A percentile compares a stretch with the other conserved stretches of the same genome.
Evolutionary conservation across 768 basidiomycete species (phyloP).

Genomic region (Amanita thiersii): DNA sequence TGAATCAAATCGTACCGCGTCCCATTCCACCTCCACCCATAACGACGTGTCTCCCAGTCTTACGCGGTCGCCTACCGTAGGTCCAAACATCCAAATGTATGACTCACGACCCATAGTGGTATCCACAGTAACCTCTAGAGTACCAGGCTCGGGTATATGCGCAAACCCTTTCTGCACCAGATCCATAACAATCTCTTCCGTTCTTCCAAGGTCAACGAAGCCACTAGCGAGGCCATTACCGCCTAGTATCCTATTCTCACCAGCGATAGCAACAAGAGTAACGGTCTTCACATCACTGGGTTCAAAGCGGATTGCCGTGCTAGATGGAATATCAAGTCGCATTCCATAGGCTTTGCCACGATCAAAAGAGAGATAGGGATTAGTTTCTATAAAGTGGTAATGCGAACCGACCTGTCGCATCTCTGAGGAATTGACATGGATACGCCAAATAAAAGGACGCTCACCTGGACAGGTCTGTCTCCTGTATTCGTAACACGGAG

Average conservation of each 20-base stretch:
- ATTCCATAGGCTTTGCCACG: slow-evolving; percentile 73
- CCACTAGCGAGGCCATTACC: slow-evolving; percentile 70
- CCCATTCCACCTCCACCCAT: slow-evolving; percentile 90
- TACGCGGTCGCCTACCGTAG: slow-evolving; percentile 85
- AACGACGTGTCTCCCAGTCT: slow-evolving; percentile 83
- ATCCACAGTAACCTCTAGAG: slow-evolving; percentile 39
- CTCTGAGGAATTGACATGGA: slow-evolving; percentile 7
- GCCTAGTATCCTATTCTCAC: slow-evolving; percentile 63
- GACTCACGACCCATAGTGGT: slow-evolving; percentile 57
- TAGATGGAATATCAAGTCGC: slow-evolving; percentile 87
- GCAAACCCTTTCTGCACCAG: slow-evolving; percentile 59
- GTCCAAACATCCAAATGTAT: slow-evolving; percentile 94
- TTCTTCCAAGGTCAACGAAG: slow-evolving; percentile 32
- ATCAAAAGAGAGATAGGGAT: slow-evolving; percentile 75
- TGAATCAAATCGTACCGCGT: slow-evolving; percentile 43
- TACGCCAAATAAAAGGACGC: slow-evolving; percentile 1
- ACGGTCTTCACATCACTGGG: slow-evolving; percentile 87
- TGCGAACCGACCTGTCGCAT: slow-evolving; percentile 94
- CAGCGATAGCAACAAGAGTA: slow-evolving; percentile 71
- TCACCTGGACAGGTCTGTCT: slow-evolving; percentile 87
- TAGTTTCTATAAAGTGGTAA: slow-evolving; percentile 92
- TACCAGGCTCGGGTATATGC: slow-evolving; percentile 61
- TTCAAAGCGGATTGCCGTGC: slow-evolving; percentile 95
- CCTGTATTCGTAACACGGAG: slow-evolving; percentile 85
- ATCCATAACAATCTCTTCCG: slow-evolving; percentile 36